These are phyloP conservation scores for Limnanthes douglasii DNA, from an alignment of 345 rosid genomes.

Conservation along the genomic window DNA sequence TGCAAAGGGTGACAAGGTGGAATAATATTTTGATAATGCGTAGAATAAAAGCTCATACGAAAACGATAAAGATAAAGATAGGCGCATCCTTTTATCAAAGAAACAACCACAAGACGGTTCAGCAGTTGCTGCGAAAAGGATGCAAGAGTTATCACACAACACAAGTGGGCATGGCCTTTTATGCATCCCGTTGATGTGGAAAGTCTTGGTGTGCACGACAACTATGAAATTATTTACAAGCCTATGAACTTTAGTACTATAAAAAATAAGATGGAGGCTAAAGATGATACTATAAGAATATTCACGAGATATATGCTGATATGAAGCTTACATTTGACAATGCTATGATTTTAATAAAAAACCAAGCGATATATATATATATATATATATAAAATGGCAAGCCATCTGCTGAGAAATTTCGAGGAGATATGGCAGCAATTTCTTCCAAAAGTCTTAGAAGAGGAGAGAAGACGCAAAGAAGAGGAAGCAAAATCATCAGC, in stretches of 20 bases:
- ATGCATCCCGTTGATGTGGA: constrained; percentile 83
- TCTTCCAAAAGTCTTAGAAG: constrained; percentile 71
- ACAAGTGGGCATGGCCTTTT: constrained; percentile 84
- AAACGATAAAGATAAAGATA: constrained; percentile 34
- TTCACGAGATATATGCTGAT: constrained; percentile 64
- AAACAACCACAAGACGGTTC: constrained; percentile 39
- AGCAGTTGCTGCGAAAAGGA: constrained; percentile 78
- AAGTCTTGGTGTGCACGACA: constrained; percentile 78
- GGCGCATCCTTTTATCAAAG: constrained; percentile 24
- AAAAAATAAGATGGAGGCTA: constrained; percentile 81
- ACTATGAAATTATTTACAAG: constrained; percentile 73
- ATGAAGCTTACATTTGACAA: constrained; percentile 76
- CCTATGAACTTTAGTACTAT: constrained; percentile 95
- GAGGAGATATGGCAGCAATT: constrained; percentile 82
- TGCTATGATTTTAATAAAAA: constrained; percentile 94
- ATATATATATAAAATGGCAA: no score
- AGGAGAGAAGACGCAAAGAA: constrained; percentile 64
- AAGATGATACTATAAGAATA: constrained; percentile 71
- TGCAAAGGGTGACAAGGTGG: no score
- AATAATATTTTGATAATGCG: no score
- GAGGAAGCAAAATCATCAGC: constrained; percentile 44
- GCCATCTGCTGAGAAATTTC: constrained; percentile 57
- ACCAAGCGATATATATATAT: constrained; percentile 44
- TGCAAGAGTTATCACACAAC: constrained; percentile 90
- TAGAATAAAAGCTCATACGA: constrained; percentile 16